Evolutionary conservation across 1,139 yeast genomes (phyloP).

Genomic region (Lodderomyces parapsilosis): DNA sequence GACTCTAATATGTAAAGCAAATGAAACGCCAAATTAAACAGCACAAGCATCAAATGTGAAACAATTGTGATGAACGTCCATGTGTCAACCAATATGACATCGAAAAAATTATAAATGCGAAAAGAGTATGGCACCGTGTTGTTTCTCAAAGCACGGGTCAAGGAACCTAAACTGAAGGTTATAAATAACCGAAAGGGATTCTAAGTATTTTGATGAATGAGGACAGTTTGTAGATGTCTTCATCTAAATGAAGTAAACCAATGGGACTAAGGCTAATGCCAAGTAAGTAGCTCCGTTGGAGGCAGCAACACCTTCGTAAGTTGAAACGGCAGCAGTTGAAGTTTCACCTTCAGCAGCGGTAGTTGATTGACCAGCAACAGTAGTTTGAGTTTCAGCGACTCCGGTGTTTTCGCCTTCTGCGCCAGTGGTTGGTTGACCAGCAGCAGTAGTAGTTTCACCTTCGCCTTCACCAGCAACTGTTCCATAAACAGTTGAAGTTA

Average conservation of each 20-base stretch:
- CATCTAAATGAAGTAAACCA: constrained; percentile 23
- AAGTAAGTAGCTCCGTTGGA: constrained; percentile 23
- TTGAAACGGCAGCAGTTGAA: constrained; percentile 22
- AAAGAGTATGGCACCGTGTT: too few relatives aligned
- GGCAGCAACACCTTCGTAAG: constrained; percentile 25
- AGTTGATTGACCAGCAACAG: constrained; percentile 10
- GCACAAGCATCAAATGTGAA: too few relatives aligned
- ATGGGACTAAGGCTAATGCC: constrained; percentile 27
- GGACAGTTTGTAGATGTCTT: not conserved
- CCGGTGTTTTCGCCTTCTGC: constrained; percentile 9
- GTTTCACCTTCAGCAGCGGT: constrained; percentile 28
- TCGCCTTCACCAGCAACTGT: constrained; percentile 15
- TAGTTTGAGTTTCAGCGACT: constrained; percentile 10
- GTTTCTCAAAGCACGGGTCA: too few relatives aligned
- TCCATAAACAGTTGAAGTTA: not conserved
- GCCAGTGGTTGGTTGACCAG: constrained; percentile 13
- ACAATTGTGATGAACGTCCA: too few relatives aligned
- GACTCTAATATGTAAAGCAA: too few relatives aligned
- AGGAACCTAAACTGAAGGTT: not conserved
- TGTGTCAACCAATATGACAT: too few relatives aligned
- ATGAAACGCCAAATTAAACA: too few relatives aligned
- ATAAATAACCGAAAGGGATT: constrained; percentile 10
- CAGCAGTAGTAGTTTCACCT: constrained; percentile 8
- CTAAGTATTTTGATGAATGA: not conserved
- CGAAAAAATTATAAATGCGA: too few relatives aligned